Percentiles rank a stretch among this genome's conserved stretches.
Conservation (phyloP, 805 yeast genomes). For the Pichia sporocuriosa region DNA sequence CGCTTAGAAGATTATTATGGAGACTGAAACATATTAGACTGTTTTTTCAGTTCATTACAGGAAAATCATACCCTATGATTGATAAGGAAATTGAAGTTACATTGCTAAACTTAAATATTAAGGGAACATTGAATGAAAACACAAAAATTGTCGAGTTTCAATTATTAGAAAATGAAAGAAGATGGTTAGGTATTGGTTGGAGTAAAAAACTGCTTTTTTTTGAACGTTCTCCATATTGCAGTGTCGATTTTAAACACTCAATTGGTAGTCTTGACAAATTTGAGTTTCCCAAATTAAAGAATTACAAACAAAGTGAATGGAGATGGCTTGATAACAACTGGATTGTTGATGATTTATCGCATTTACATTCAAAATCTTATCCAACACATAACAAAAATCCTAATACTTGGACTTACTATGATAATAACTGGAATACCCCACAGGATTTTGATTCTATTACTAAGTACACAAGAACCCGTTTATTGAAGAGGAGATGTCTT, state of each 20-base stretch:
- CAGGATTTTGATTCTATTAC: conserved; percentile 38
- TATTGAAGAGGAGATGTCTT: conserved; percentile 37
- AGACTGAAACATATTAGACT: conserved; percentile 39
- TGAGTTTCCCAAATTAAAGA: conserved; percentile 39
- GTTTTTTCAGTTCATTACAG: conserved; percentile 36
- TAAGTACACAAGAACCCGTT: conserved; percentile 45
- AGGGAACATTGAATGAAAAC: conserved; percentile 14
- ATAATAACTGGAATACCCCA: conserved; percentile 43
- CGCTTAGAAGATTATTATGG: conserved; percentile 42
- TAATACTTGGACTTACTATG: conserved; percentile 52
- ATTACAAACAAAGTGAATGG: conserved; percentile 40
- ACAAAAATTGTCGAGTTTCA: conserved; percentile 45
- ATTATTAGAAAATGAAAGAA: conserved; percentile 49
- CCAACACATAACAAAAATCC: too few relatives aligned
- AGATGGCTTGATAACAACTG: conserved; percentile 51
- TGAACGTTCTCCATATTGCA: conserved; percentile 45
- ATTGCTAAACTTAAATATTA: conserved; percentile 10
- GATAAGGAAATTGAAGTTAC: conserved; percentile 14
- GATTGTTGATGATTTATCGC: too few relatives aligned
- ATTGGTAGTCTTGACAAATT: conserved; percentile 31
- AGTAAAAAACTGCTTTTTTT: conserved; percentile 41
- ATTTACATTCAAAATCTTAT: too few relatives aligned
- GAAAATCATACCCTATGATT: conserved; percentile 25
- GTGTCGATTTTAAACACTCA: conserved; percentile 30
- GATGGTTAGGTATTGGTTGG: conserved; percentile 63